These are phyloP conservation scores for Oryza australiensis DNA, from an alignment of 176 grass and related monocot species.

Conservation along the genomic window DNA sequence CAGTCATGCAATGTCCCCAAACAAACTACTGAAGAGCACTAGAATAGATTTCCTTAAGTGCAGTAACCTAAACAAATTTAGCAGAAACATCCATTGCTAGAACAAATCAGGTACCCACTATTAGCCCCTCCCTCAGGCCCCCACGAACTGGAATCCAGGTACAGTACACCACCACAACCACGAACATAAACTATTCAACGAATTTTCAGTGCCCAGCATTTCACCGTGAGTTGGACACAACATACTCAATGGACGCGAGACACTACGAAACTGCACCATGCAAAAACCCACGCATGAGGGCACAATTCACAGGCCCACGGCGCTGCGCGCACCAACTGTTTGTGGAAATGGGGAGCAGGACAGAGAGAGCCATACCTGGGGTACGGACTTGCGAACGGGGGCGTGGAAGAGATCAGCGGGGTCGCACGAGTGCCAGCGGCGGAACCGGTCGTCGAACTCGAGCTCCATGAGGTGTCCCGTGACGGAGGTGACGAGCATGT, in stretches of 20 bases:
- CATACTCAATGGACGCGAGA: background rate
- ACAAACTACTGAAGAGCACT: background rate
- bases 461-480: constrained; percentile 98
- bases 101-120: background rate
- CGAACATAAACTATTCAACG: background rate
- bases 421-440: constrained; percentile 89
- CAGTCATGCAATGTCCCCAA: background rate
- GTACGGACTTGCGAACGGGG: constrained; percentile 79
- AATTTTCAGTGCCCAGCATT: background rate
- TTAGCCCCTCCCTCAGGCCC: background rate
- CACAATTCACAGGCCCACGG: background rate
- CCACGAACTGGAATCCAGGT: background rate
- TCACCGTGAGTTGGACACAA: background rate
- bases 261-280: background rate
- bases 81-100: background rate
- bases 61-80: background rate
- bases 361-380: constrained; percentile 49
- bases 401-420: constrained; percentile 77
- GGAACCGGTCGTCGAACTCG: constrained; percentile 86
- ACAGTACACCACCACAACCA: background rate
- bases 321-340: constrained; percentile 18
- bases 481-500: constrained; percentile 92
- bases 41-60: background rate
- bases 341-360: constrained; percentile 8
- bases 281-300: background rate